Evolutionary conservation across 1,284 basidiomycete genomes (phyloP).

Genomic region (Tausonia pullulans): DNA sequence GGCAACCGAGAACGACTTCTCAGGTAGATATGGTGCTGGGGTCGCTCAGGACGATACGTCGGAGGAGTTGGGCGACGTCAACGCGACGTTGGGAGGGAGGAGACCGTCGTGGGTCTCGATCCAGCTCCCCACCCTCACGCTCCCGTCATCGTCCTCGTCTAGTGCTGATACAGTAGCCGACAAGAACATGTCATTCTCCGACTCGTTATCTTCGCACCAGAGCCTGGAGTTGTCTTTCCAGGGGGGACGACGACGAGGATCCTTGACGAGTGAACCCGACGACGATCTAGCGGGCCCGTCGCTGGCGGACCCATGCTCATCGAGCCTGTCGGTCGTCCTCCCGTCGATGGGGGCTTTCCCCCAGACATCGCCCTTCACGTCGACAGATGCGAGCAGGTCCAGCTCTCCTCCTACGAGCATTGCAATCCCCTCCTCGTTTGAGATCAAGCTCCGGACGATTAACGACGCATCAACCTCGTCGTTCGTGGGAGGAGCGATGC

Average conservation of each 20-base stretch:
- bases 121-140: conserved; percentile 1
- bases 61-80: neutral
- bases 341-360: too few relatives aligned
- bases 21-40: neutral
- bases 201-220: neutral
- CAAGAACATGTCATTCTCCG: neutral
- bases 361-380: too few relatives aligned
- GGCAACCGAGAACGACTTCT: neutral
- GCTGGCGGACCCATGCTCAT: too few relatives aligned
- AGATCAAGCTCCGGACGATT: too few relatives aligned
- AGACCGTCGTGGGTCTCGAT: conserved; percentile 9
- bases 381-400: too few relatives aligned
- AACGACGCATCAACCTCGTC: too few relatives aligned
- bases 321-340: too few relatives aligned
- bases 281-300: neutral
- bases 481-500: too few relatives aligned
- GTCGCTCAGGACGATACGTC: neutral
- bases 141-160: neutral
- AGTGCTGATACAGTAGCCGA: neutral
- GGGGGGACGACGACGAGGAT: neutral
- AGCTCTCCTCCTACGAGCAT: too few relatives aligned
- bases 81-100: neutral
- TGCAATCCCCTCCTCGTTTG: too few relatives aligned
- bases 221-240: neutral
- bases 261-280: neutral